Base-by-base conservation (phyloP, 1,284 basidiomycete genomes). In the Cryptococcus sp. region DNA sequence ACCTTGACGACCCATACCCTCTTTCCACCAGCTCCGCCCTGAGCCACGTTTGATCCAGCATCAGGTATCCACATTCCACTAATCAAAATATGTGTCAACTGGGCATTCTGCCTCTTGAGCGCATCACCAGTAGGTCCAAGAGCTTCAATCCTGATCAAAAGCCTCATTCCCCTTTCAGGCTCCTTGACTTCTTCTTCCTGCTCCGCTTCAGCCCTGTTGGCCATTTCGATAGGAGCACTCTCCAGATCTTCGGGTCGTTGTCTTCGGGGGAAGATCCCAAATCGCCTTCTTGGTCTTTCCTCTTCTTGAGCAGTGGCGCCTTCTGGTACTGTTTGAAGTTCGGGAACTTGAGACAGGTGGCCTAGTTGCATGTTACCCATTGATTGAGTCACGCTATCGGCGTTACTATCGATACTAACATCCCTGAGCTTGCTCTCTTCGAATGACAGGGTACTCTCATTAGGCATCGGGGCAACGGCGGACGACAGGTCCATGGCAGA, bases 21-120 rank as follows among this genome's bases (percentile, higher is more conserved):
- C 58, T 50, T 87, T 32, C 36, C 42, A 21, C 54, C 52, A 10
- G 43, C 50, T 28, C 40, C 45, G 11, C 19, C 48, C 13, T 52
- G 46, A 9, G 9, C 10, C 9, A 34, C 32, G 9, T 9, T 9
- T 13, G 60, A 55, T 1, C 62, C 66, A 24, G 62, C 52, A 23
- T 70, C 68, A 7, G 63, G 54, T 3, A 75, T 62, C 58, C 86
- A 87, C 54, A 87, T 79, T 34, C 87, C 81, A n/a, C 87, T 83
- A 53, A 93, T 81, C 54, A 90, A 85, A 44, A 93, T 78, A 69
- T 91, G 91, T 0, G 89, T 92, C 23, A 83, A 80, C 73, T 93
- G 90, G 53, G 90, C 86, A 67, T 93, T 93, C 7, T 81, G 79
- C 11, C 82, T 79, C 7, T 80, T 74, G 18, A 90, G 72, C 56